Percentiles rank a stretch among this genome's conserved stretches.
These are phyloP conservation scores for Apostasia ramifera DNA, from an alignment of 106 monocot species.

Conservation along the genomic window DNA sequence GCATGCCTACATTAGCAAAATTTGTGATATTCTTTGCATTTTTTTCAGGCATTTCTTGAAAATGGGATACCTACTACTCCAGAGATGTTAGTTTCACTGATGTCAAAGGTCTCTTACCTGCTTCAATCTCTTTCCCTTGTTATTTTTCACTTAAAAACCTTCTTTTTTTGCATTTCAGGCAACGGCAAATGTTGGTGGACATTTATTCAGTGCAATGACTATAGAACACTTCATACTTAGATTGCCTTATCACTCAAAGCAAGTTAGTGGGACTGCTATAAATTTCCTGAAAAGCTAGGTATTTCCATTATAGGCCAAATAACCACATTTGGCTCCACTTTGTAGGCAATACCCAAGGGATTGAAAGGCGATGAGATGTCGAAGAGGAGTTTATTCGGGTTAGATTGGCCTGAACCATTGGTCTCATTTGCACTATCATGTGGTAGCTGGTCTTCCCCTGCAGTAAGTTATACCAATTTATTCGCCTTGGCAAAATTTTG, in stretches of 20 bases:
- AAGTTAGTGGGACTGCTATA: constrained; percentile 28
- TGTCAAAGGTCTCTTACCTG: constrained; percentile 59
- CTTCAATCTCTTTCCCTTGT: not conserved
- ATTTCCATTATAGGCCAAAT: not conserved
- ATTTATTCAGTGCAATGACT: constrained; percentile 71
- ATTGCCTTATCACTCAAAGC: constrained; percentile 55
- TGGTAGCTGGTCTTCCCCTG: constrained; percentile 98
- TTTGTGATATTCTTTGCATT: not conserved
- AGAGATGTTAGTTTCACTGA: constrained; percentile 65
- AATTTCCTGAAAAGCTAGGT: not conserved
- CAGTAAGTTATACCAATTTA: constrained; percentile 40
- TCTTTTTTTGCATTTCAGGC: constrained; percentile 38
- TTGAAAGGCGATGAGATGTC: constrained; percentile 35
- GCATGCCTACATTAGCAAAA: not conserved
- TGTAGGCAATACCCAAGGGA: constrained; percentile 46
- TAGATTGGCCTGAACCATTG: constrained; percentile 94
- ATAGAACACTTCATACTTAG: constrained; percentile 93
- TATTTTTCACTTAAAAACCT: not conserved
- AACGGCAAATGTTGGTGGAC: constrained; percentile 85
- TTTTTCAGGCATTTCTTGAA: constrained; percentile 69
- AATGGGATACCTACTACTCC: constrained; percentile 73
- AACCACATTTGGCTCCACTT: not conserved
- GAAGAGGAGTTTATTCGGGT: constrained; percentile 44
- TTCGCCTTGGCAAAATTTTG: too few relatives aligned
- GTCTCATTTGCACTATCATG: constrained; percentile 96